A percentile compares a stretch with the other conserved stretches of the same genome.
Conservation (phyloP, 306 rosid genomes). For the Biancaea sappan region DNA sequence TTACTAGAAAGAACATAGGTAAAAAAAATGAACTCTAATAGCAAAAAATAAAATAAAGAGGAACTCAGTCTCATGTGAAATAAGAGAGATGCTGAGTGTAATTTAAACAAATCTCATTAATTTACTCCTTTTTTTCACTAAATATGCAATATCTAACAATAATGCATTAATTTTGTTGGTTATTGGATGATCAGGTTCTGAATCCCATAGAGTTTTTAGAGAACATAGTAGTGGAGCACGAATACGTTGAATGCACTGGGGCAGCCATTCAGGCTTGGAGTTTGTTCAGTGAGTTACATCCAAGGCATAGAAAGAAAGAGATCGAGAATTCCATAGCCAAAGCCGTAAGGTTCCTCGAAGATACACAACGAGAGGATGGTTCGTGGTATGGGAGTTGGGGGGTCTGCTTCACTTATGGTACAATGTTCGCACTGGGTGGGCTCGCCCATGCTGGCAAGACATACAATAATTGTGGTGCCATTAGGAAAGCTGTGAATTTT, state of each 20-base stretch:
- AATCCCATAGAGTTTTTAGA: constrained; percentile 13
- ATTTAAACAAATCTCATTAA: too few relatives aligned
- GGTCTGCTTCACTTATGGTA: constrained; percentile 47
- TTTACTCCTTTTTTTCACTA: too few relatives aligned
- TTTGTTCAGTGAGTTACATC: neutral
- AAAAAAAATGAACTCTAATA: too few relatives aligned
- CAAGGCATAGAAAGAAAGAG: neutral
- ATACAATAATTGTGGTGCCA: constrained; percentile 40
- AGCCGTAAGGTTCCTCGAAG: too few relatives aligned
- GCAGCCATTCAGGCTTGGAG: neutral
- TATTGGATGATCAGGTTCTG: neutral
- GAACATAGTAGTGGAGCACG: neutral
- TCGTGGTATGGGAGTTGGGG: too few relatives aligned
- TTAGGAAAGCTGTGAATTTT: constrained; percentile 54
- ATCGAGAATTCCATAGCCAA: neutral
- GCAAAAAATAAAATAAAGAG: too few relatives aligned
- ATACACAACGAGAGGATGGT: too few relatives aligned
- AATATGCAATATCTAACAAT: neutral
- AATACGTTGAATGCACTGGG: constrained; percentile 34
- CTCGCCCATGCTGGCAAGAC: constrained; percentile 55
- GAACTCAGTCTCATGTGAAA: too few relatives aligned
- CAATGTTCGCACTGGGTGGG: constrained; percentile 66
- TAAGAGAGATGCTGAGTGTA: too few relatives aligned
- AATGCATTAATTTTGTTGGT: neutral
- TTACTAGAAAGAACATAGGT: too few relatives aligned